Percentiles rank a stretch among this genome's conserved stretches.
phyloP scores from a whole-genome alignment of 148 eudicot species.

The Heliosperma pusillum region DNA sequence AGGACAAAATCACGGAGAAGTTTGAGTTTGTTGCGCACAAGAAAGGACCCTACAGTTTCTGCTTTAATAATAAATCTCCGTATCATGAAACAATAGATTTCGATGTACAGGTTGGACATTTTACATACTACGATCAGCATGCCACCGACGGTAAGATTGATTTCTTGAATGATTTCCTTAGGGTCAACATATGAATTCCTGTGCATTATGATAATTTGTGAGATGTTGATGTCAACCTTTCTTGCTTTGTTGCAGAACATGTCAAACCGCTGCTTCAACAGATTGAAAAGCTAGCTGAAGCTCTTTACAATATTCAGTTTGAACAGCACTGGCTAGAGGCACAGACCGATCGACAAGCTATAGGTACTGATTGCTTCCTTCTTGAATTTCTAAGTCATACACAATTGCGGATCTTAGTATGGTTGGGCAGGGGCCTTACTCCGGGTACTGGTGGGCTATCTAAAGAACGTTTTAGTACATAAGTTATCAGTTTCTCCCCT shows the following conservation, averaged over 20 bases:
- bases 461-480: too few relatives aligned
- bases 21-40: constrained; percentile 69
- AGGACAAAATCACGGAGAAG: constrained; percentile 71
- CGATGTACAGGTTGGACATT: constrained; percentile 76
- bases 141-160: constrained; percentile 74
- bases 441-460: too few relatives aligned
- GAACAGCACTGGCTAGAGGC: constrained; percentile 98
- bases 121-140: constrained; percentile 74
- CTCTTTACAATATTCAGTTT: constrained; percentile 86
- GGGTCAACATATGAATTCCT: background rate
- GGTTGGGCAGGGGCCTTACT: too few relatives aligned
- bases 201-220: background rate
- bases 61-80: constrained; percentile 86
- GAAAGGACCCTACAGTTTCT: constrained; percentile 73
- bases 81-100: constrained; percentile 92
- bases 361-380: constrained; percentile 40
- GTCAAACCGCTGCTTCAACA: constrained; percentile 77
- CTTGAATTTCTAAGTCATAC: background rate
- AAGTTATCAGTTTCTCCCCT: too few relatives aligned
- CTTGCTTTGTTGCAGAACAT: constrained; percentile 62
- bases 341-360: constrained; percentile 87
- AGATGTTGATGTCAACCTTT: background rate
- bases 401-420: too few relatives aligned
- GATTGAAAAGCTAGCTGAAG: constrained; percentile 74
- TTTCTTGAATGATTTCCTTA: background rate